phyloP scores from a whole-genome alignment of 306 rosid species.

The Dryas alaskensis region DNA sequence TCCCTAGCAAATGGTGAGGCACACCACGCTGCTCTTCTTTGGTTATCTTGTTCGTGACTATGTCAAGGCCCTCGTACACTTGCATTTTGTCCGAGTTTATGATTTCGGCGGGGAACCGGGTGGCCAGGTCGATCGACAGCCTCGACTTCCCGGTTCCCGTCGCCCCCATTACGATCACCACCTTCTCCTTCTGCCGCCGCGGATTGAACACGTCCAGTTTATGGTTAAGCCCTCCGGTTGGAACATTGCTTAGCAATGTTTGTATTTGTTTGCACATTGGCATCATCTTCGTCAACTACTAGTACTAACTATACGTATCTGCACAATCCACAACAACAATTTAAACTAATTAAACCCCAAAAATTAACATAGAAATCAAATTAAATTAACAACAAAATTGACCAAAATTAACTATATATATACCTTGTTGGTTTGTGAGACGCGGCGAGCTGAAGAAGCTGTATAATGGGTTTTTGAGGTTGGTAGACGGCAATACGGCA shows the following conservation, averaged over 20 bases:
- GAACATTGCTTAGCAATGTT: constrained; percentile 33
- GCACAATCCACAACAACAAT: neutral
- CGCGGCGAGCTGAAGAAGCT: constrained; percentile 11
- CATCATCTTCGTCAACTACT: constrained; percentile 10
- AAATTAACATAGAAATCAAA: neutral
- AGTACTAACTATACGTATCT: neutral
- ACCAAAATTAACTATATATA: too few species aligned
- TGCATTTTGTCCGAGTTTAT: constrained; percentile 93
- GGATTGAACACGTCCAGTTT: constrained; percentile 29
- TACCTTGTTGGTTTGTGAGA: constrained; percentile 19
- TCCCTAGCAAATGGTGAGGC: constrained; percentile 76
- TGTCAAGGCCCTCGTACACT: constrained; percentile 69
- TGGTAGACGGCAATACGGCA: neutral
- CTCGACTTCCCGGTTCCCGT: constrained; percentile 87
- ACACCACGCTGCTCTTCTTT: constrained; percentile 60
- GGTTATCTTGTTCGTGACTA: constrained; percentile 71
- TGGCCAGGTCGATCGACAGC: constrained; percentile 71
- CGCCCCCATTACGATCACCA: constrained; percentile 77
- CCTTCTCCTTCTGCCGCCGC: constrained; percentile 56
- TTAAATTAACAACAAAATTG: neutral
- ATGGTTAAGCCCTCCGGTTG: constrained; percentile 29
- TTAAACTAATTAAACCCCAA: too few species aligned
- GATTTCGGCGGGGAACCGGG: constrained; percentile 54
- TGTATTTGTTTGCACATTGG: constrained; percentile 37
- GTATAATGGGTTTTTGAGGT: neutral